These are phyloP conservation scores for Thymus quinquecostatus DNA, from an alignment of 257 asterid genomes.

Conservation along the genomic window DNA sequence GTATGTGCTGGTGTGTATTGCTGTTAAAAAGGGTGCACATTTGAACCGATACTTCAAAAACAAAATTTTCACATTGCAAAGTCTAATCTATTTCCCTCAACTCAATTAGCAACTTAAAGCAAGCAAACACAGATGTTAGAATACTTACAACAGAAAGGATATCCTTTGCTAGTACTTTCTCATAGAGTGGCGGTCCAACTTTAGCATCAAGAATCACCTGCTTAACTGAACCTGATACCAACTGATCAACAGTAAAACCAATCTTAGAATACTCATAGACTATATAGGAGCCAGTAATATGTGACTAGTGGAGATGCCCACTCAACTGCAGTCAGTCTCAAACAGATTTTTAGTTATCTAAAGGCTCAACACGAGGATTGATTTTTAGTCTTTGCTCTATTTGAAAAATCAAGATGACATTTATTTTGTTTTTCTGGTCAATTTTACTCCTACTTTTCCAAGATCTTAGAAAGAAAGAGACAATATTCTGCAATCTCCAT, in stretches of 20 bases:
- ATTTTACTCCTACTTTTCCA: slow-evolving; percentile 17
- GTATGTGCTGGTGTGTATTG: slow-evolving; percentile 7
- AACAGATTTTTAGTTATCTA: slow-evolving; percentile 17
- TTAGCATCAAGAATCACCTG: slow-evolving; percentile 89
- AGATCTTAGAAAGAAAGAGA: slow-evolving; percentile 20
- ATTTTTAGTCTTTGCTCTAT: slow-evolving; percentile 1
- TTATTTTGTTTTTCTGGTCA: slow-evolving; percentile 6
- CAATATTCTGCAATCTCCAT: slow-evolving; percentile 15
- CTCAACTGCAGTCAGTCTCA: slow-evolving; percentile 24
- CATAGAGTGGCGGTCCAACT: slow-evolving; percentile 87
- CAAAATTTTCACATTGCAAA: slow-evolving; percentile 12
- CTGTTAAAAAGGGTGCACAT: not conserved
- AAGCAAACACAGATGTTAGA: slow-evolving; percentile 20
- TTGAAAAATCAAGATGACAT: slow-evolving; percentile 25
- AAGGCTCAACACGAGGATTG: slow-evolving; percentile 22
- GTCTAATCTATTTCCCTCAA: slow-evolving; percentile 4
- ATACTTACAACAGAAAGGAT: slow-evolving; percentile 72
- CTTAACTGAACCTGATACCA: slow-evolving; percentile 74
- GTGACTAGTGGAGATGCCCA: slow-evolving; percentile 17
- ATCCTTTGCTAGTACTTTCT: slow-evolving; percentile 78
- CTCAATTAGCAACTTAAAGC: slow-evolving; percentile 11
- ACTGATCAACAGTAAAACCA: slow-evolving; percentile 48
- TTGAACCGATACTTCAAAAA: slow-evolving; percentile 13
- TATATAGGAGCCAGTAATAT: slow-evolving; percentile 2
- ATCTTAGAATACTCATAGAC: slow-evolving; percentile 32